These are phyloP conservation scores for Leptosphaerulina australis DNA, from an alignment of 2,329 filamentous ascomycete species.

Conservation along the genomic window DNA sequence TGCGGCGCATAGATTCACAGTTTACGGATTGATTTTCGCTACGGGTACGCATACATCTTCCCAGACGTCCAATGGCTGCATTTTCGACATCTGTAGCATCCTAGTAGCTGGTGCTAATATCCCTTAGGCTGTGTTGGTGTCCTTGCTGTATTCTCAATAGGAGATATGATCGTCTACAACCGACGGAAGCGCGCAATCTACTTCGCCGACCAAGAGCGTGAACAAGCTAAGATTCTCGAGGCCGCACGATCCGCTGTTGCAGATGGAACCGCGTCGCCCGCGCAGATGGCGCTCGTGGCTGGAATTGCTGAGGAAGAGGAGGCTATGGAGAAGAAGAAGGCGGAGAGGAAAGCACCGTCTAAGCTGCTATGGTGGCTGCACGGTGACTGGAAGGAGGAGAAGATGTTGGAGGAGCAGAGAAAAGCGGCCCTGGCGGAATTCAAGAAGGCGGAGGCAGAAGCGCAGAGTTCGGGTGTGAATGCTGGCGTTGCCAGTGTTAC, in stretches of 20 bases:
- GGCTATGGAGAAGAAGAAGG: conserved; percentile 48
- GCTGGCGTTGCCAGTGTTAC: conserved; percentile 28
- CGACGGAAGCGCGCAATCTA: conserved; percentile 67
- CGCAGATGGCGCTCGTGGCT: conserved; percentile 59
- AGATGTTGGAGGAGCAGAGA: conserved; percentile 44
- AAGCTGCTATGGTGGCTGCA: conserved; percentile 46
- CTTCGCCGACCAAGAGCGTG: conserved; percentile 59
- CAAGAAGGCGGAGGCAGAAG: conserved; percentile 35
- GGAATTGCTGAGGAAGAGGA: conserved; percentile 68
- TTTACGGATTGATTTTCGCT: conserved; percentile 64
- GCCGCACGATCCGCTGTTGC: conserved; percentile 53
- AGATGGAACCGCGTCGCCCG: conserved; percentile 54
- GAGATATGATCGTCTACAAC: conserved; percentile 71
- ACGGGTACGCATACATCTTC: conserved; percentile 55
- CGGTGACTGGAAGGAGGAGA: conserved; percentile 48
- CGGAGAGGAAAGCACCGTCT: conserved; percentile 39
- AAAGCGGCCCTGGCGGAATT: conserved; percentile 40
- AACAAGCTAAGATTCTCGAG: conserved; percentile 51
- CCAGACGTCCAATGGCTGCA: conserved; percentile 16
- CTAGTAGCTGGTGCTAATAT: not conserved
- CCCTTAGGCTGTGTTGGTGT: conserved; percentile 61
- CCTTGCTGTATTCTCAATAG: conserved; percentile 67
- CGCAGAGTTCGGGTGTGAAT: conserved; percentile 17
- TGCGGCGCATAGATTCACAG: conserved; percentile 64
- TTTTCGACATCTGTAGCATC: not conserved